phyloP scores from a whole-genome alignment of 345 rosid species.

The thale cress (Arabidopsis thaliana) region TAIR10.1 NC_003071.7:9799001-9799500 shows the following conservation, averaged over 20 bases:
- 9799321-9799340: conserved; percentile 58
- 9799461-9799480: conserved; percentile 80
- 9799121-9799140: conserved; percentile 46
- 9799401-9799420: background rate
- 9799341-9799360: conserved; percentile 77
- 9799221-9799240: background rate
- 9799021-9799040: background rate
- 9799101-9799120: conserved; percentile 45
- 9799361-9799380: conserved; percentile 48
- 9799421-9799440: conserved; percentile 54
- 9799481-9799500: conserved; percentile 62
- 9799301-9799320: conserved; percentile 59
- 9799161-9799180: conserved; percentile 50
- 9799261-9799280: background rate
- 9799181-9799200: conserved; percentile 24
- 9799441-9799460: conserved; percentile 61
- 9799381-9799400: background rate
- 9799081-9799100: conserved; percentile 39
- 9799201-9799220: conserved; percentile 28
- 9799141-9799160: conserved; percentile 46
- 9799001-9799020: background rate
- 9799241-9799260: background rate
- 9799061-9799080: conserved; percentile 38
- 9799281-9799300: conserved; percentile 61
- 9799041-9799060: conserved; percentile 30